Conservation (phyloP, 768 basidiomycete genomes). For the Mycena chlorophos region DNA sequence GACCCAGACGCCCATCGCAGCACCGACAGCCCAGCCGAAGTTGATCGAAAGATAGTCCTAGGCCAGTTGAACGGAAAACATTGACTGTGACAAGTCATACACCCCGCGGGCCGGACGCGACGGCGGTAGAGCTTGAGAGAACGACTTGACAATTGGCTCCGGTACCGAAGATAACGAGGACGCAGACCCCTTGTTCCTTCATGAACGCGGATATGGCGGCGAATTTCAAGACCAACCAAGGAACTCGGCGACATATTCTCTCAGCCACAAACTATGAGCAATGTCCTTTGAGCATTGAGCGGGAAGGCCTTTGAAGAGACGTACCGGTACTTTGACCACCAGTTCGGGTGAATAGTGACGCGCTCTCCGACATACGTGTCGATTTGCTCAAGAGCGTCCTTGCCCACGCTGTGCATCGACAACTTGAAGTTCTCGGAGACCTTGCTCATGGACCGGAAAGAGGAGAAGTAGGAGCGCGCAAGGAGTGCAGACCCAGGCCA, state of each 20-base stretch:
- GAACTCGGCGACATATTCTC: constrained; percentile 67
- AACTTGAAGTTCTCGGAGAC: constrained; percentile 7
- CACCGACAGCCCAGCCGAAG: constrained; percentile 60
- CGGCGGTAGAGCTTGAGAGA: constrained; percentile 45
- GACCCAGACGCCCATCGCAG: constrained; percentile 69
- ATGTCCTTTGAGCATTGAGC: neutral
- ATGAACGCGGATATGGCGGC: neutral
- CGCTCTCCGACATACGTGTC: constrained; percentile 32
- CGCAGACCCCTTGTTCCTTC: constrained; percentile 37
- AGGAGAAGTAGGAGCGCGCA: neutral
- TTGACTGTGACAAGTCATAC: constrained; percentile 38
- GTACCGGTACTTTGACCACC: constrained; percentile 59
- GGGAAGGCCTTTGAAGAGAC: constrained; percentile 9
- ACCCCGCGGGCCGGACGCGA: constrained; percentile 53
- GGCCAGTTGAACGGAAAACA: neutral
- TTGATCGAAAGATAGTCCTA: constrained; percentile 34
- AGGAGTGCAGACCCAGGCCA: too few relatives aligned
- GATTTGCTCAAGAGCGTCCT: constrained; percentile 14
- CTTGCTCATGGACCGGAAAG: constrained; percentile 10
- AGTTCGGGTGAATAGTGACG: constrained; percentile 43
- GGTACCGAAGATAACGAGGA: constrained; percentile 44
- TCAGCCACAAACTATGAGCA: constrained; percentile 41
- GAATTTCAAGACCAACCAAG: constrained; percentile 31
- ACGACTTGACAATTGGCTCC: constrained; percentile 46
- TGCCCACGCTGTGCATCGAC: constrained; percentile 2